A percentile compares a stretch with the other conserved stretches of the same genome.
Evolutionary conservation across 148 eudicot genomes (phyloP).

Genomic region (Cornus kousa): DNA sequence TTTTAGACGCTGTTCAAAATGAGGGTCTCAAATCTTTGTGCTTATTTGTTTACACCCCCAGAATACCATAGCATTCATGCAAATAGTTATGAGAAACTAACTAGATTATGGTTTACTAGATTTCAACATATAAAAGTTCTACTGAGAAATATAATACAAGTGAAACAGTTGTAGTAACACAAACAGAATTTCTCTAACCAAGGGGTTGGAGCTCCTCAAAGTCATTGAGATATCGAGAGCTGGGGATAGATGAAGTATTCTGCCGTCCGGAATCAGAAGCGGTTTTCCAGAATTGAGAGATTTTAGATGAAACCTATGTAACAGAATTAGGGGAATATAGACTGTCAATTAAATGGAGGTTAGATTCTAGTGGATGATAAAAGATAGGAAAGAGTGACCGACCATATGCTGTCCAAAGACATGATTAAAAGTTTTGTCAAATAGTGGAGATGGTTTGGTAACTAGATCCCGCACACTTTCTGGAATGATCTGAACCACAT

Average conservation of each 20-base stretch:
- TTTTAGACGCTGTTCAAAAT: background rate
- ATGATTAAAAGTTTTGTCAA: conserved; percentile 59
- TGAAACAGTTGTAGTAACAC: background rate
- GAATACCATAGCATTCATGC: background rate
- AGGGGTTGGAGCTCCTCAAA: conserved; percentile 93
- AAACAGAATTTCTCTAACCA: conserved; percentile 41
- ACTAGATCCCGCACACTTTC: conserved; percentile 65
- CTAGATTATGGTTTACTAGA: background rate
- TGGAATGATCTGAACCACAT: conserved; percentile 59
- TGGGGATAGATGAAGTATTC: conserved; percentile 46
- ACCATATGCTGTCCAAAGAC: conserved; percentile 65
- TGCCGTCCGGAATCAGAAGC: conserved; percentile 57
- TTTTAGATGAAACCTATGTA: conserved; percentile 59
- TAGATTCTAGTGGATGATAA: background rate
- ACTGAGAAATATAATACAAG: background rate
- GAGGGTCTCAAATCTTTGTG: no score
- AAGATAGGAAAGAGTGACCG: conserved; percentile 13
- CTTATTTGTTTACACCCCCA: background rate
- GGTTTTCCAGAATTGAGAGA: conserved; percentile 79
- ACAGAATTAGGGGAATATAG: conserved; percentile 9
- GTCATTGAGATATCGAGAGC: conserved; percentile 85
- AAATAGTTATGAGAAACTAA: background rate
- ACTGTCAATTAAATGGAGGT: conserved; percentile 6
- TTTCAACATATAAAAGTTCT: background rate
- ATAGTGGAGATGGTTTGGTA: conserved; percentile 58